These are phyloP conservation scores for Diversispora eburnea DNA, from an alignment of 192 early-diverging fungal species.

Conservation along the genomic window DNA sequence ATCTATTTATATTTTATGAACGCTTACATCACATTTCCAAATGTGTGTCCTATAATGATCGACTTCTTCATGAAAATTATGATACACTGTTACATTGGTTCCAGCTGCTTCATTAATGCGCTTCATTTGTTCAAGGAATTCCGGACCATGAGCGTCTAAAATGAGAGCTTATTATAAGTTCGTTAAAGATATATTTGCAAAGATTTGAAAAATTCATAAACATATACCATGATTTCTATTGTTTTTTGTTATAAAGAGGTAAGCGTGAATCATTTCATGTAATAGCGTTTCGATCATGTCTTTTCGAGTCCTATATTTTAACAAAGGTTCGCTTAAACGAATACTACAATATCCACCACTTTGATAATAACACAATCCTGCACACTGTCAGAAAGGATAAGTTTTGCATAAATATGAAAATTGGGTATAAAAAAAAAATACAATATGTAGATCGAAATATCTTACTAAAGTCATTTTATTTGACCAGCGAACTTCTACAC, in stretches of 20 bases:
- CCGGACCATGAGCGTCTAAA: slow-evolving; percentile 57
- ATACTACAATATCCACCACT: slow-evolving; percentile 48
- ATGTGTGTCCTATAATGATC: slow-evolving; percentile 60
- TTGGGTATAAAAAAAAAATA: too few relatives aligned
- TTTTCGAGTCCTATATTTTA: slow-evolving; percentile 57
- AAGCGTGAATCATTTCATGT: slow-evolving; percentile 73
- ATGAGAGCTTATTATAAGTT: neutral
- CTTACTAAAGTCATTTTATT: slow-evolving; percentile 51
- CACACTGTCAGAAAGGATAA: slow-evolving; percentile 31
- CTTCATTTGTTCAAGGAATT: slow-evolving; percentile 51
- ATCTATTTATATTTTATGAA: neutral
- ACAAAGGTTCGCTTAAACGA: slow-evolving; percentile 57
- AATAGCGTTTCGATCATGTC: slow-evolving; percentile 64
- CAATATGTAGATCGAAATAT: neutral
- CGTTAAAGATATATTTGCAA: neutral
- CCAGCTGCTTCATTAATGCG: slow-evolving; percentile 51
- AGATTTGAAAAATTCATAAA: neutral
- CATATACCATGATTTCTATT: slow-evolving; percentile 42
- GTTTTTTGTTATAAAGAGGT: slow-evolving; percentile 56
- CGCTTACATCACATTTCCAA: slow-evolving; percentile 57
- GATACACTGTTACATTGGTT: slow-evolving; percentile 61
- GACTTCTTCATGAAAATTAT: slow-evolving; percentile 67
- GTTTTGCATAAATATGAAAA: neutral
- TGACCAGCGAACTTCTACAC: slow-evolving; percentile 59
- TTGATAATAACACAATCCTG: slow-evolving; percentile 55